A percentile compares a stretch with the other conserved stretches of the same genome.
phyloP scores from a whole-genome alignment of 768 basidiomycete genomes.

The Psilocybe sp. region DNA sequence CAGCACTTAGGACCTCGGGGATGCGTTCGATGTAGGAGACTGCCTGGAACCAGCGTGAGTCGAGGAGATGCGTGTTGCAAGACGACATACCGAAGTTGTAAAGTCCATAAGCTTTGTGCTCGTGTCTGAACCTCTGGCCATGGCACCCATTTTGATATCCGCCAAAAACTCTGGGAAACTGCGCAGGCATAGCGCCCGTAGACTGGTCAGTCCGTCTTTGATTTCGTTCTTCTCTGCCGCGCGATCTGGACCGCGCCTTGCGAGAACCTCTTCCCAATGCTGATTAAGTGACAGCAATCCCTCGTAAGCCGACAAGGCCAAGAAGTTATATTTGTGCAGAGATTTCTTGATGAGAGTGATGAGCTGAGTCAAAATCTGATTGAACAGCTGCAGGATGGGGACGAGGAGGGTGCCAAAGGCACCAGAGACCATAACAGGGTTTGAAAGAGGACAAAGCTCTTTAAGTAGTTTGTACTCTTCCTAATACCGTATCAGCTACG shows the following conservation, averaged over 20 bases:
- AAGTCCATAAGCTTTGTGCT: slow-evolving; percentile 66
- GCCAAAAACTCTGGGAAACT: slow-evolving; percentile 85
- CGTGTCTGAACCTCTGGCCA: slow-evolving; percentile 55
- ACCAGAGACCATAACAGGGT: slow-evolving; percentile 45
- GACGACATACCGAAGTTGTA: slow-evolving; percentile 43
- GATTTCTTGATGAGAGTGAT: slow-evolving; percentile 69
- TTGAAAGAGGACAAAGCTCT: slow-evolving; percentile 61
- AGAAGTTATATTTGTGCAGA: slow-evolving; percentile 75
- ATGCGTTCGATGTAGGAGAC: slow-evolving; percentile 67
- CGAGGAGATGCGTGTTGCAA: not conserved
- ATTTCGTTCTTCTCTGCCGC: slow-evolving; percentile 60
- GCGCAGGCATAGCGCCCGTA: slow-evolving; percentile 69
- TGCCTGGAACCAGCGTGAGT: slow-evolving; percentile 39
- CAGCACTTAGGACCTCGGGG: slow-evolving; percentile 68
- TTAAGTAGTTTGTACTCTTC: slow-evolving; percentile 65
- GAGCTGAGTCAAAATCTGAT: slow-evolving; percentile 60
- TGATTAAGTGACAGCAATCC: slow-evolving; percentile 52
- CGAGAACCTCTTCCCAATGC: slow-evolving; percentile 67
- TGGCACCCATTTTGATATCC: slow-evolving; percentile 67
- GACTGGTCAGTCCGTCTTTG: slow-evolving; percentile 62
- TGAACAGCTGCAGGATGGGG: slow-evolving; percentile 67
- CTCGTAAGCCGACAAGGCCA: slow-evolving; percentile 72
- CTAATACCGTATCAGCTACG: slow-evolving; percentile 26
- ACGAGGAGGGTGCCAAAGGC: slow-evolving; percentile 61
- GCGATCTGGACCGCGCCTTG: slow-evolving; percentile 43